Evolutionary conservation across 2,329 filamentous ascomycete species (phyloP).

Genomic region (Xylaria digitata): DNA sequence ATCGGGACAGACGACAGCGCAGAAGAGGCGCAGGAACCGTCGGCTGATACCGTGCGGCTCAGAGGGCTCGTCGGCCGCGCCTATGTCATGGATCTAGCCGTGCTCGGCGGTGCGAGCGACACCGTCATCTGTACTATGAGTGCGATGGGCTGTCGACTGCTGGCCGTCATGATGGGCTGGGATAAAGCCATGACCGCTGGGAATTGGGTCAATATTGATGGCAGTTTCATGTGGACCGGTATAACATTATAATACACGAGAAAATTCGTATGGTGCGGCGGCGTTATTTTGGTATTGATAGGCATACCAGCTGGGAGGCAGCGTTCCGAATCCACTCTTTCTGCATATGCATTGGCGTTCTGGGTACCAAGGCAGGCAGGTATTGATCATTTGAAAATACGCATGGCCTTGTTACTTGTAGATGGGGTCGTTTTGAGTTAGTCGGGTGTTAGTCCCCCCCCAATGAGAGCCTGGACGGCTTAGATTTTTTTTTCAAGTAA

Average conservation of each 20-base stretch:
- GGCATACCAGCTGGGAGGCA: conserved; percentile 1
- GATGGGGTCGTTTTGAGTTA: neutral
- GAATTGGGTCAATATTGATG: conserved; percentile 84
- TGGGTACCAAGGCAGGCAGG: conserved; percentile 10
- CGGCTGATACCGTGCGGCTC: conserved; percentile 70
- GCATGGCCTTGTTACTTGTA: neutral
- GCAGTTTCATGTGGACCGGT: conserved; percentile 71
- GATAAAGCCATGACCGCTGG: conserved; percentile 70
- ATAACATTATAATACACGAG: conserved; percentile 34
- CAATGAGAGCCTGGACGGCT: neutral
- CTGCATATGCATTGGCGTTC: conserved; percentile 34
- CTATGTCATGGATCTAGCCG: conserved; percentile 83
- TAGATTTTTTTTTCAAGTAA: neutral
- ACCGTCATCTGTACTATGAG: conserved; percentile 81
- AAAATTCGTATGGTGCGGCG: conserved; percentile 16
- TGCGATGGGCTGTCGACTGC: conserved; percentile 75
- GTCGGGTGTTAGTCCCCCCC: neutral
- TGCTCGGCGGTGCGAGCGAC: conserved; percentile 76
- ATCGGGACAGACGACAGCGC: conserved; percentile 49
- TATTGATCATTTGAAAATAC: conserved; percentile 18
- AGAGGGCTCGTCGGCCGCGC: conserved; percentile 81
- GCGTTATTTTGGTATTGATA: conserved; percentile 28
- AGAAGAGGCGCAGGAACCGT: conserved; percentile 53
- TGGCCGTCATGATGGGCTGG: conserved; percentile 91
- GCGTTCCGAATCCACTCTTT: conserved; percentile 15